phyloP scores from a whole-genome alignment of 345 rosid genomes.

The Pugionium cornutum region DNA sequence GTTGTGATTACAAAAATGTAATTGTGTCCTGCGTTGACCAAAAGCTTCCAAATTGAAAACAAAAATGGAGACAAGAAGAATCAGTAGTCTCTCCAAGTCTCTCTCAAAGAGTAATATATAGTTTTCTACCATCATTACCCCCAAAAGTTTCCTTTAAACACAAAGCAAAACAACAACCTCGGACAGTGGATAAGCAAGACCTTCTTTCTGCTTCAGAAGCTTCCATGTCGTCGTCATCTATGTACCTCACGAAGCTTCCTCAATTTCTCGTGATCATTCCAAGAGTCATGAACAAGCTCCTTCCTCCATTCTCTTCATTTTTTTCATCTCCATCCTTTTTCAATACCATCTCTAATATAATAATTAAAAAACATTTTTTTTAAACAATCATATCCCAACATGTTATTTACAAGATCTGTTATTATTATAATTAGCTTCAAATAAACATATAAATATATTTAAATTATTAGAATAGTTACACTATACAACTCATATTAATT shows the following conservation, averaged over 20 bases:
- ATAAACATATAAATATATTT: too few species aligned
- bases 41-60: constrained; percentile 12
- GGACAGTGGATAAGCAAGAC: constrained; percentile 18
- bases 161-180: constrained; percentile 33
- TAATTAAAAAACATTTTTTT: too few species aligned
- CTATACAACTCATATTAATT: too few species aligned
- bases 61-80: background rate
- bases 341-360: constrained; percentile 26
- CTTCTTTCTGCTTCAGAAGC: constrained; percentile 23
- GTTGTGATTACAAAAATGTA: constrained; percentile 29
- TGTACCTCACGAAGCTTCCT: constrained; percentile 30
- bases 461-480: too few species aligned
- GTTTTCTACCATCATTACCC: constrained; percentile 22
- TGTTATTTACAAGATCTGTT: too few species aligned
- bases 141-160: constrained; percentile 30
- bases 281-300: constrained; percentile 28
- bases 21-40: constrained; percentile 19
- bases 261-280: constrained; percentile 36
- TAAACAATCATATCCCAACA: too few species aligned
- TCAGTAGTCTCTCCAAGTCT: constrained; percentile 40
- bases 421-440: too few species aligned
- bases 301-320: constrained; percentile 14
- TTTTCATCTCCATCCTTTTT: constrained; percentile 32
- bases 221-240: constrained; percentile 16
- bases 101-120: constrained; percentile 33